A percentile compares a stretch with the other conserved stretches of the same genome.
phyloP scores from a whole-genome alignment of 305 asterid species.

The Fraxinus greggii region DNA sequence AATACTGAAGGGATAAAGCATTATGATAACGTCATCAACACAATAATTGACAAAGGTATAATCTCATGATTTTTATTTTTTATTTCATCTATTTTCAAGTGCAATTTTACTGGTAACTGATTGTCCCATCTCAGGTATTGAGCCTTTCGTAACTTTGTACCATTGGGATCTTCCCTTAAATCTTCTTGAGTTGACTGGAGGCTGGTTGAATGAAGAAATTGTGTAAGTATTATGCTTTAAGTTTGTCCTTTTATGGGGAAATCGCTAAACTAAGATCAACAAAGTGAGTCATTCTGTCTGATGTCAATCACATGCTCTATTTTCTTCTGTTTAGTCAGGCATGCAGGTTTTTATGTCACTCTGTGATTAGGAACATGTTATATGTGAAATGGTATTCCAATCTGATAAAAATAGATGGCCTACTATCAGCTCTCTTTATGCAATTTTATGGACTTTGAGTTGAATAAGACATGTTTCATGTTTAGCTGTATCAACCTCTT shows the following conservation, averaged over 20 bases:
- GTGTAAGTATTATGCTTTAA: slow-evolving; percentile 30
- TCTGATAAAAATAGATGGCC: not conserved
- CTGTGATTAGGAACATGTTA: too few species aligned
- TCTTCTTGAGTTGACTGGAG: slow-evolving; percentile 45
- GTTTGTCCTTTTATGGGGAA: slow-evolving; percentile 8
- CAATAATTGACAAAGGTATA: slow-evolving; percentile 47
- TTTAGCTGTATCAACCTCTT: not conserved
- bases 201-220: slow-evolving; percentile 47
- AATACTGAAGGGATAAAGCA: slow-evolving; percentile 49
- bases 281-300: not conserved
- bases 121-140: slow-evolving; percentile 37
- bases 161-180: slow-evolving; percentile 48
- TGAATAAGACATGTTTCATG: not conserved
- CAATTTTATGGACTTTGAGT: not conserved
- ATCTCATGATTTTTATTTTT: slow-evolving; percentile 11
- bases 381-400: not conserved
- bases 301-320: not conserved
- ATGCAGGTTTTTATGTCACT: not conserved
- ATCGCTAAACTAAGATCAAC: not conserved
- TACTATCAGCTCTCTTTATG: not conserved
- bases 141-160: slow-evolving; percentile 46
- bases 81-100: not conserved
- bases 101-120: slow-evolving; percentile 13
- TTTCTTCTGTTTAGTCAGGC: not conserved
- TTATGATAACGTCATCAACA: slow-evolving; percentile 47